Evolutionary conservation across 768 basidiomycete genomes (phyloP).

Genomic region (Coprinopsis marcescibilis): DNA sequence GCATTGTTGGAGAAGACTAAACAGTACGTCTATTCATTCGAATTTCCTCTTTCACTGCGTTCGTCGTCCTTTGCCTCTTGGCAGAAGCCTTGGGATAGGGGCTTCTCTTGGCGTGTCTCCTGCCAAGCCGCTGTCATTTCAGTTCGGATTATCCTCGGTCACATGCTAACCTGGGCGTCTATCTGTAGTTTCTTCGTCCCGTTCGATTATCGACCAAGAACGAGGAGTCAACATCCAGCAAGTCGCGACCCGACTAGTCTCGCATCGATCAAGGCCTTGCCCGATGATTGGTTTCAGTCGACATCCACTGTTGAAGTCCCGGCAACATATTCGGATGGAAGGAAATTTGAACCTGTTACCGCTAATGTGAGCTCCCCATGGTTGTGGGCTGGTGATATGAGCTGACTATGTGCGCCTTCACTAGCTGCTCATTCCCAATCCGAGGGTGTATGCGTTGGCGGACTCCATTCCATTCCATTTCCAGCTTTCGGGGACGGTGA

Average conservation of each 20-base stretch:
- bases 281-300: conserved; percentile 62
- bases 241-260: conserved; percentile 43
- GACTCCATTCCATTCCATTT: conserved; percentile 63
- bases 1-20: conserved; percentile 35
- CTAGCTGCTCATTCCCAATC: conserved; percentile 57
- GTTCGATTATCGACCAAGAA: conserved; percentile 48
- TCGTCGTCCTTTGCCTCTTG: too few relatives aligned
- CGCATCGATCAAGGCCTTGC: conserved; percentile 50
- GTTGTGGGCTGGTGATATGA: not conserved
- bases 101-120: too few relatives aligned
- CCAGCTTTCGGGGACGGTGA: conserved; percentile 45
- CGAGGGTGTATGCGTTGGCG: conserved; percentile 45
- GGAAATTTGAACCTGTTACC: conserved; percentile 34
- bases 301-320: conserved; percentile 32
- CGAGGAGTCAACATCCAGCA: conserved; percentile 46
- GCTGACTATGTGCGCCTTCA: conserved; percentile 2
- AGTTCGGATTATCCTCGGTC: too few relatives aligned
- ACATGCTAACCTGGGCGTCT: not conserved
- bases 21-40: conserved; percentile 26
- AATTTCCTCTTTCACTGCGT: too few relatives aligned
- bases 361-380: conserved; percentile 40
- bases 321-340: conserved; percentile 17
- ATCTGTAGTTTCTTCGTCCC: conserved; percentile 40
- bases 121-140: too few relatives aligned
- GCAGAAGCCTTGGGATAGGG: too few relatives aligned